Evolutionary conservation across 1,284 basidiomycete genomes (phyloP).

Genomic region (Schizopora paradoxa): DNA sequence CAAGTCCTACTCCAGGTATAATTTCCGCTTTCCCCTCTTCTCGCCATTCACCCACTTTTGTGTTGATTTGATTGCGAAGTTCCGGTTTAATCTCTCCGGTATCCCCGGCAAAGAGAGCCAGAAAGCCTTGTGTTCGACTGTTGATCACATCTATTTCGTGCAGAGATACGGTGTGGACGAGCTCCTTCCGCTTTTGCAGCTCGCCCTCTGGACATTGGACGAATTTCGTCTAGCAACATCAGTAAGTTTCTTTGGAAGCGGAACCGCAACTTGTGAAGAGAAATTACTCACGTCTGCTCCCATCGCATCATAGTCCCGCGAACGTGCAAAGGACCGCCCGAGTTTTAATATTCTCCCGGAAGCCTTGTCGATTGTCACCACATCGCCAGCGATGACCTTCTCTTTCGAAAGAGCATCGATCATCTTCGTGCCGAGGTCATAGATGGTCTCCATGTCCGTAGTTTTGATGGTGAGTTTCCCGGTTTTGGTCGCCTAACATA

Average conservation of each 20-base stretch:
- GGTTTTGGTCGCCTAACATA: conserved; percentile 86
- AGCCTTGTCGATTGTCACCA: conserved; percentile 95
- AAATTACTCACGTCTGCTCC: conserved; percentile 80
- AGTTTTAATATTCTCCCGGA: conserved; percentile 97
- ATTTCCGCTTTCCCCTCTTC: conserved; percentile 99
- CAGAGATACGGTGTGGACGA: conserved; percentile 93
- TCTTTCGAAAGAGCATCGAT: conserved; percentile 96
- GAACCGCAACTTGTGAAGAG: conserved; percentile 1
- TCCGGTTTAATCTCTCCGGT: conserved; percentile 99
- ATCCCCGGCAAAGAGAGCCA: conserved; percentile 79
- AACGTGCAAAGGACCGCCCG: conserved; percentile 91
- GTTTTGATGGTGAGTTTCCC: conserved; percentile 98
- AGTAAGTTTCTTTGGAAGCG: conserved; percentile 5
- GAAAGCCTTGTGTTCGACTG: conserved; percentile 91
- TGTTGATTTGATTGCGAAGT: conserved; percentile 93
- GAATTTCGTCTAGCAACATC: conserved; percentile 75
- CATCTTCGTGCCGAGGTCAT: conserved; percentile 99
- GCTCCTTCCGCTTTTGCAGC: conserved; percentile 94
- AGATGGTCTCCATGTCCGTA: conserved; percentile 99
- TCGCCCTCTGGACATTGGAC: conserved; percentile 98
- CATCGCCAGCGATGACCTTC: conserved; percentile 94
- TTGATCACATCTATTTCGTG: conserved; percentile 99
- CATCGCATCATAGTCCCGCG: conserved; percentile 98
- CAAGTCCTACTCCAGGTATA: conserved; percentile 80
- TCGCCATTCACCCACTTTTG: conserved; percentile 95